A percentile compares a stretch with the other conserved stretches of the same genome.
These are phyloP conservation scores for Jacaranda copaia DNA, from an alignment of 257 asterid genomes.

Conservation along the genomic window DNA sequence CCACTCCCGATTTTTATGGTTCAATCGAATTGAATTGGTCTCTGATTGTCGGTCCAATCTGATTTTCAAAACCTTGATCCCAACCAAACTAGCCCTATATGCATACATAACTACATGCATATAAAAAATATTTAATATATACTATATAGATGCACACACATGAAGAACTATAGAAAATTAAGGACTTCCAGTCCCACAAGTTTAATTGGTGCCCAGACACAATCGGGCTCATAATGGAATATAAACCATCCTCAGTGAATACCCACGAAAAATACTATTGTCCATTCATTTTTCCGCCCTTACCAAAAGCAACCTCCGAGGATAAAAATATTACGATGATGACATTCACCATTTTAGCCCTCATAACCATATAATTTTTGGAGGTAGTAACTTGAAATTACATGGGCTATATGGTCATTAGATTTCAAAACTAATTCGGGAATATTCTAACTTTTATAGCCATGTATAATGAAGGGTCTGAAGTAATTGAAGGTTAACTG, in stretches of 20 bases:
- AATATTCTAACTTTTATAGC: not conserved
- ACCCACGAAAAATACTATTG: conserved; percentile 34
- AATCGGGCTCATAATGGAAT: conserved; percentile 9
- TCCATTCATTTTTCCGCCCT: conserved; percentile 13
- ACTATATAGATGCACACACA: not conserved
- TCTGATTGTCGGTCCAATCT: too few species aligned
- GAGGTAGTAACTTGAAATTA: not conserved
- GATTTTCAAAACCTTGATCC: too few species aligned
- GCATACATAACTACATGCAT: too few species aligned
- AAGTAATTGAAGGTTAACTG: too few species aligned
- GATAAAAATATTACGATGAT: not conserved
- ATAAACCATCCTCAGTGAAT: conserved; percentile 4
- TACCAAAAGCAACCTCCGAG: not conserved
- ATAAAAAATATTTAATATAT: too few species aligned
- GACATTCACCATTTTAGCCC: conserved; percentile 31
- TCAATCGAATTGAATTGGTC: too few species aligned
- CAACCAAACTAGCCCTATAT: too few species aligned
- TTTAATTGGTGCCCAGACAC: conserved; percentile 13
- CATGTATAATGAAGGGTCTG: not conserved
- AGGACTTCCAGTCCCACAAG: conserved; percentile 4
- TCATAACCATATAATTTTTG: not conserved
- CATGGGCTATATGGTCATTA: conserved; percentile 28
- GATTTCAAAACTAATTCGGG: not conserved
- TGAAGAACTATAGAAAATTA: not conserved
- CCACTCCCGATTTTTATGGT: too few species aligned